Conservation (phyloP, 331 rosid species). For the Rhamnella rubrinervis region DNA sequence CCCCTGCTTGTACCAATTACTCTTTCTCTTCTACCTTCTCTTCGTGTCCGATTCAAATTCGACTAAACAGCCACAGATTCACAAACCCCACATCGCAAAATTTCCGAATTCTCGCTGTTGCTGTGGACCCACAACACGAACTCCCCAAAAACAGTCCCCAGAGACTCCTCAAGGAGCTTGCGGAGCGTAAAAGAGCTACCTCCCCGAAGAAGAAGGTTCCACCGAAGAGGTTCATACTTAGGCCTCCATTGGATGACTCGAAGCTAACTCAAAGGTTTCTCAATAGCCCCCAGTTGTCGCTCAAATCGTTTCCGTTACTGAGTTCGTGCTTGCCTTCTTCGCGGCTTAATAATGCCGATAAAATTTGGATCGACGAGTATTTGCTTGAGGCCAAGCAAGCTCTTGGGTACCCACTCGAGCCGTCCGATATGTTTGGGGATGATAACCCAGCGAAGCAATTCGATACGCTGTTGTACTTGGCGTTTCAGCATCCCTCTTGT, state of each 20-base stretch:
- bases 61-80: constrained; percentile 29
- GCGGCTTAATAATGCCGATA: constrained; percentile 78
- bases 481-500: constrained; percentile 91
- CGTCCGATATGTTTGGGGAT: constrained; percentile 61
- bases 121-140: constrained; percentile 62
- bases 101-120: constrained; percentile 54
- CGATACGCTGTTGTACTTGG: constrained; percentile 78
- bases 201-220: constrained; percentile 74
- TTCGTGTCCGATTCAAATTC: constrained; percentile 42
- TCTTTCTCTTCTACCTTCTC: constrained; percentile 62
- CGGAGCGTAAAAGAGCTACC: constrained; percentile 72
- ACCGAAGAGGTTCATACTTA: constrained; percentile 61
- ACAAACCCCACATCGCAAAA: constrained; percentile 22
- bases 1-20: constrained; percentile 29
- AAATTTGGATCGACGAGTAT: constrained; percentile 87
- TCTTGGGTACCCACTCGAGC: constrained; percentile 85
- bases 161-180: constrained; percentile 83
- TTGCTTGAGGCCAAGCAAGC: constrained; percentile 94
- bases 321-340: constrained; percentile 89
- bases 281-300: constrained; percentile 81
- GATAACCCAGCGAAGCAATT: constrained; percentile 91
- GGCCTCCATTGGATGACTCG: constrained; percentile 84
- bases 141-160: constrained; percentile 79
- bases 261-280: constrained; percentile 79
- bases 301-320: constrained; percentile 75